Conservation (phyloP, 164 flowering plant genomes). For the Macadamia integrifolia region DNA sequence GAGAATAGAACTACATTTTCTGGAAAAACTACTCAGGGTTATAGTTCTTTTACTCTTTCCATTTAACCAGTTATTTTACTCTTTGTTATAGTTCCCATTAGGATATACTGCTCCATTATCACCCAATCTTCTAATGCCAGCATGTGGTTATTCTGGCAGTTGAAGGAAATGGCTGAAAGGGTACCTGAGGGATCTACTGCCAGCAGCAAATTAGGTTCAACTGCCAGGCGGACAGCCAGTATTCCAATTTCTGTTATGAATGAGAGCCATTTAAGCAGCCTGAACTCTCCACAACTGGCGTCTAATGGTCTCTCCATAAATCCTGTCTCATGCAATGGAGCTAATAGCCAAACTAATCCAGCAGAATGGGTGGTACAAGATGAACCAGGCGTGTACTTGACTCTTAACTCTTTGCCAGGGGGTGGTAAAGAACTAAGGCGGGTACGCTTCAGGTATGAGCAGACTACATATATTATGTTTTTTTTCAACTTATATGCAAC, state of each 20-base stretch:
- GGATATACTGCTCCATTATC: not conserved
- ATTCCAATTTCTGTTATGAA: not conserved
- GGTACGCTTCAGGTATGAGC: slow-evolving; percentile 63
- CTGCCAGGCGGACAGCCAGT: not conserved
- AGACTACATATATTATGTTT: not conserved
- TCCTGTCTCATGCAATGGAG: slow-evolving; percentile 20
- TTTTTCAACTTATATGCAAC: not conserved
- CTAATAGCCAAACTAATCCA: slow-evolving; percentile 27
- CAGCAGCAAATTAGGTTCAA: slow-evolving; percentile 7
- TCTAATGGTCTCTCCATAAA: slow-evolving; percentile 5
- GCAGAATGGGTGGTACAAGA: slow-evolving; percentile 46
- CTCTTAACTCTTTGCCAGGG: slow-evolving; percentile 35
- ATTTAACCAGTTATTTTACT: too few species aligned
- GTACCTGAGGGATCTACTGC: slow-evolving; percentile 13
- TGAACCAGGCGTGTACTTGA: slow-evolving; percentile 58
- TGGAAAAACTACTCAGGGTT: too few species aligned
- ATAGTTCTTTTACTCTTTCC: too few species aligned
- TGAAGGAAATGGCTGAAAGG: slow-evolving; percentile 46
- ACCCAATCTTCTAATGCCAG: not conserved
- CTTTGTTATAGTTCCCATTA: not conserved
- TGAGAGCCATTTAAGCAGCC: slow-evolving; percentile 21
- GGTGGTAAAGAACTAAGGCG: slow-evolving; percentile 57
- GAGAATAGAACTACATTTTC: too few species aligned
- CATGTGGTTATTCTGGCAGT: slow-evolving; percentile 24
- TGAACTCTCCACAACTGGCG: slow-evolving; percentile 6